Evolutionary conservation across 257 asterid species (phyloP).

Genomic region (Nyctanthes arbortristis): DNA sequence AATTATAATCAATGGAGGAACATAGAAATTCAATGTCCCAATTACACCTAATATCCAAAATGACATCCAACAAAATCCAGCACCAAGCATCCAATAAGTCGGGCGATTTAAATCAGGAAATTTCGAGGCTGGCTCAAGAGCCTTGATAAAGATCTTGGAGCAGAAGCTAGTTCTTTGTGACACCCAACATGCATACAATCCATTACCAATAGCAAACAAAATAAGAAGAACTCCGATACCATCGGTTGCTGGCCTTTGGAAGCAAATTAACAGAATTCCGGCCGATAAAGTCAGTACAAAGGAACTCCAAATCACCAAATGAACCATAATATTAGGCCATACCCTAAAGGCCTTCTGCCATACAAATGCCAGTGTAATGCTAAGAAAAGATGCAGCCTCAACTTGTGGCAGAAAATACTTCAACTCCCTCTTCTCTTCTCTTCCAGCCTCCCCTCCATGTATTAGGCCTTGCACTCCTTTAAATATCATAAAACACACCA

Average conservation of each 20-base stretch:
- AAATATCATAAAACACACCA: constrained; percentile 69
- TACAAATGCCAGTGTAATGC: constrained; percentile 74
- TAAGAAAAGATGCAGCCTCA: constrained; percentile 78
- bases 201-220: constrained; percentile 76
- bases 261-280: constrained; percentile 83
- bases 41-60: constrained; percentile 85
- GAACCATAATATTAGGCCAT: constrained; percentile 93
- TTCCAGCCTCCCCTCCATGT: constrained; percentile 45
- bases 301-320: constrained; percentile 84
- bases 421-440: constrained; percentile 54
- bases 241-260: constrained; percentile 78
- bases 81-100: constrained; percentile 76
- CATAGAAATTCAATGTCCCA: constrained; percentile 75
- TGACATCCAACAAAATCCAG: constrained; percentile 93
- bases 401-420: constrained; percentile 83
- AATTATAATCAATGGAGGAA: constrained; percentile 63
- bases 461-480: constrained; percentile 73
- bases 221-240: constrained; percentile 69
- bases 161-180: constrained; percentile 75
- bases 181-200: constrained; percentile 94
- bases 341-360: constrained; percentile 87
- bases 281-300: constrained; percentile 64
- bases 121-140: constrained; percentile 82
- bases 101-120: constrained; percentile 77
- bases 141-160: constrained; percentile 58